Evolutionary conservation across 257 asterid species (phyloP), one percentile per base, ranked within the genome.

Genomic region (Catharanthus roseus): DNA sequence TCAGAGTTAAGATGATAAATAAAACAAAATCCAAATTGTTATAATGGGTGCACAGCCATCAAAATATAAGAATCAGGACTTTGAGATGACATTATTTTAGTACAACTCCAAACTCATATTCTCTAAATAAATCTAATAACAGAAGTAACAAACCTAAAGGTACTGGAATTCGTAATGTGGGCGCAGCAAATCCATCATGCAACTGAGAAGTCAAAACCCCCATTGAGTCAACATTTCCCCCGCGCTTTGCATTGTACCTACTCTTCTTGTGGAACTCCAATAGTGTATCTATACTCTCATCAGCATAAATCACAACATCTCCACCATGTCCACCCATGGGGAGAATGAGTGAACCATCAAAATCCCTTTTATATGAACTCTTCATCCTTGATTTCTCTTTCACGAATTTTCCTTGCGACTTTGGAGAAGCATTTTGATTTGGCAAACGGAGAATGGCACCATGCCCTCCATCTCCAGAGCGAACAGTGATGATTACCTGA

Each of bases 401-500:
- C 15, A 77, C 87, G 50, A 71, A 72, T 80, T 80, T 88, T 70
- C 89, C 83, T 54, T 41, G 81, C 7, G 90, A 73, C 77, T 85
- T 89, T 21, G 93, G 72, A 63, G 91, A 78, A 38, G 81, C 64
- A 65, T 58, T 84, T 72, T 74, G 85, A 76, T 71, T 85, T 3
- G 95, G 97, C 77, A 90, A 78, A 65, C 71, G 80, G 66, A 93
- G 91, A 77, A 87, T 54, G 16, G 93, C 82, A 45, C 98, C 98
- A 65, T 93, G 96, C 56, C 98, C 98, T 39, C 98, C 98, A 75
- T 93, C 98, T 68, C 98, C 98, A 26, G 96, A 84, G 49, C 97
- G 92, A 71, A 93, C 93, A 19, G 92, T 83, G 73, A 93, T 86
- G 55, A 84, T 77, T 66, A 85, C 98, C 78, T 93, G 93, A 77